Base-by-base conservation (phyloP, 139 green algal species). In the Tetradesmus obliquus region DNA sequence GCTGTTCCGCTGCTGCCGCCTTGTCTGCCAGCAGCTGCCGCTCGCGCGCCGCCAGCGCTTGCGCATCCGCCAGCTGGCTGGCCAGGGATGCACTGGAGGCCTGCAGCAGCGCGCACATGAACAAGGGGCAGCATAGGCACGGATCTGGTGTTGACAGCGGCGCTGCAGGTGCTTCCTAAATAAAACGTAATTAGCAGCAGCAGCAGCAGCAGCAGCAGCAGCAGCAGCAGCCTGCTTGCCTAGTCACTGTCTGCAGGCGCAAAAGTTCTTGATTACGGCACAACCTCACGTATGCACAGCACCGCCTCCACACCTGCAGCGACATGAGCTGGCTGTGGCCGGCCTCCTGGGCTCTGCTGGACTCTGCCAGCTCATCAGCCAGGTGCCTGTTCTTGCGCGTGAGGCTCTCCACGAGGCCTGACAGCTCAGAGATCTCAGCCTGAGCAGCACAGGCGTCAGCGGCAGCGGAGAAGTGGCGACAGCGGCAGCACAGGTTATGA, bases 371-470 rank as follows among this genome's bases (percentile, higher is more conserved):
- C 94, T 96, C 94, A 69, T 93, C 91, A 32, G 86, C 54, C 20
- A 95, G 88, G 83, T 94, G 91, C 22, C 94, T 92, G 91, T 95
- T 95, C 89, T 96, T 96, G 79, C 94, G 93, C 3, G 45, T 93
- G 17, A 96, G 66, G 87, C 89, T 94, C 92, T 96, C 94, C 71
- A 95, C 94, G 24, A 95, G 88, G 6, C 92, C 87, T 58, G 69
- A 92, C 90, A 96, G 84, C 88, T 95, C 83, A 3, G 93, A 55
- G 1, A 94, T 71, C 87, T 96, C 92, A 58, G 91, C 91, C 94
- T 96, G 90, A 20, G 66, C 32, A 69, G 71, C 86, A 85, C 0
- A 0, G 24, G 12, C 15, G 10, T 58, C 12, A 15, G 81, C 19
- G 17, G 13, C n/a, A 76, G 13, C 8, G 55, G 76, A 55, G 71